Evolutionary conservation across 768 basidiomycete species (phyloP), one percentile per base, ranked within the genome.

Genomic region (Rhodotorula diobovata): DNA sequence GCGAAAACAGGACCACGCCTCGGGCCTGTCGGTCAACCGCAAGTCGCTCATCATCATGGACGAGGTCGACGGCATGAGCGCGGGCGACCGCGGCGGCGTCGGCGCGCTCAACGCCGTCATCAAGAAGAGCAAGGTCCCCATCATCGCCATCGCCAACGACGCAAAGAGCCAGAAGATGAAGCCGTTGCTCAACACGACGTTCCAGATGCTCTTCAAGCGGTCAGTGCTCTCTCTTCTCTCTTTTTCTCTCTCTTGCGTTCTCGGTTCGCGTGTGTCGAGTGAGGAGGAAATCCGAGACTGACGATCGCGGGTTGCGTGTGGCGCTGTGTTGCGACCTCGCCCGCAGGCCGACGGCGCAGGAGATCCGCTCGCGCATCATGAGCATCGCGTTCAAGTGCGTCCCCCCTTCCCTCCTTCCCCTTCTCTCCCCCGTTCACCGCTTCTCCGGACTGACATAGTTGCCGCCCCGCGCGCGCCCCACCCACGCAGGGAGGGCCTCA

Each of bases 41-140:
- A 86, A 84, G 79, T 86, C 90, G 0, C 91, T 93, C 74, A 83
- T 99, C 56, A 98, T 99, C 79, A 97, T 99, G 95, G 96, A 99
- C 77, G 96, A 99, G 79, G 95, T 98, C 5, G 96, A 99, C 75
- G 96, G 96, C 2, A 99, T 98, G 94, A 95, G 93, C 11, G 90
- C 91, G 7, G 96, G 96, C 28, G 96, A 99, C 80, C 85, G 96
- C 56, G 96, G 96, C 25, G 96, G 96, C 66, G 91, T 98, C 3
- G 95, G 92, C 34, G 96, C 96, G 12, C 79, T 99, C 75, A 92
- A 92, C 68, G 87, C 88, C 0, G 78, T 99, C 71, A 95, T 99
- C 76, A 93, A 89, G 82, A 97, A 95, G 83, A 89, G 90, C 32
- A 91, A 89, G 83, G 93, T 90, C 51, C 96, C 96, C 0, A 91